These are phyloP conservation scores for Hyphodiscus hymeniophilus DNA, from an alignment of 495 filamentous ascomycete genomes.

Conservation along the genomic window DNA sequence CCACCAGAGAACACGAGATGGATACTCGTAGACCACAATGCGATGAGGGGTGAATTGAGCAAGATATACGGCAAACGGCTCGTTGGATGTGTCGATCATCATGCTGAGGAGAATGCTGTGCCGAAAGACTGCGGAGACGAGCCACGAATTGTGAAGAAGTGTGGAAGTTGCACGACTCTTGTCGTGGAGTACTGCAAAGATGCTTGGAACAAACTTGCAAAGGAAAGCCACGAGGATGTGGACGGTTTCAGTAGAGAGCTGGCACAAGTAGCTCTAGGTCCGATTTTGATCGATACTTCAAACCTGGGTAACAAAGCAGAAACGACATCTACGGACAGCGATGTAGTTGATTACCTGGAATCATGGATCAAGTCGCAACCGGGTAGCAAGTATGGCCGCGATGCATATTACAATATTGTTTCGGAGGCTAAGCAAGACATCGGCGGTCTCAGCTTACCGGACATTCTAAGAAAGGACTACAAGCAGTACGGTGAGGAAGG, in stretches of 20 bases:
- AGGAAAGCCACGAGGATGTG: conserved; percentile 2
- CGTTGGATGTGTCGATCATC: conserved; percentile 84
- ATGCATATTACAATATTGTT: conserved; percentile 55
- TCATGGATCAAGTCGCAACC: conserved; percentile 23
- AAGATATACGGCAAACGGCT: conserved; percentile 27
- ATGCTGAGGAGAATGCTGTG: conserved; percentile 68
- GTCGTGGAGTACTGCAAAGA: conserved; percentile 54
- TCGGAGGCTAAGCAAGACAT: conserved; percentile 64
- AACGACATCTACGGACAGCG: conserved; percentile 60
- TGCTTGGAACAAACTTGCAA: conserved; percentile 42
- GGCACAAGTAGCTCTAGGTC: conserved; percentile 68
- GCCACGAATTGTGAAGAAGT: conserved; percentile 57
- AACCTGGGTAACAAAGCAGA: conserved; percentile 65
- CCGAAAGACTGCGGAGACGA: conserved; percentile 33
- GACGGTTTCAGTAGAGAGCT: conserved; percentile 47
- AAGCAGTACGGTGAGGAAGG: conserved; percentile 69
- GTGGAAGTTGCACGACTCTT: conserved; percentile 75
- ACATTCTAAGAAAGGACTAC: conserved; percentile 84
- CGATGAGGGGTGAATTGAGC: conserved; percentile 47
- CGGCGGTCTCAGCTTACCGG: conserved; percentile 53
- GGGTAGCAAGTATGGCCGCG: conserved; percentile 41
- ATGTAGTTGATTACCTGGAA: conserved; percentile 58
- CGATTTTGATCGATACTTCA: conserved; percentile 77
- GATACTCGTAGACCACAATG: conserved; percentile 89
- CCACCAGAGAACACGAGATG: conserved; percentile 36